Evolutionary conservation across 306 rosid genomes (phyloP), one percentile per base, ranked within the genome.

Genomic region (Quillaja saponaria): DNA sequence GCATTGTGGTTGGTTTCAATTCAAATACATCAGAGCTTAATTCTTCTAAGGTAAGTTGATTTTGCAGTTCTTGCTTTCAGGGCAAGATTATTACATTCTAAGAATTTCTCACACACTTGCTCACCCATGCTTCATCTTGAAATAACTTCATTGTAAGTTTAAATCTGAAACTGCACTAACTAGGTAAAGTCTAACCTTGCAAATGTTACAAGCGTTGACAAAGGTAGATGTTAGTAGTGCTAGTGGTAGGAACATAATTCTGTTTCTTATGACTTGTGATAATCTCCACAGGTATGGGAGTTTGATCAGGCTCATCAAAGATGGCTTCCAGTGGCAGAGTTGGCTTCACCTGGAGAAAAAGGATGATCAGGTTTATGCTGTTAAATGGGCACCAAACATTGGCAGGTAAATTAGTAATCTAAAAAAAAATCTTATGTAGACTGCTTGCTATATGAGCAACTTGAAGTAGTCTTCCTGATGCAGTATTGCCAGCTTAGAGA

Each of bases 321-420:
- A 85, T 89, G 99, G 99, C 90, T 89, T 71, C 99, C 96, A 10
- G 95, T 92, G 61, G 95, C 99, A 45, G 94, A 89, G 76, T 50
- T 92, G 84, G 87, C 83, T n/a, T 66, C 72, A 49, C 74, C 86
- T 21, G 87, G 58, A 52, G 87, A 89, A 52, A 87, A 70, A 69
- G 80, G 84, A n/a, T 35, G 86, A 85, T 78, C 81, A 45, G 76
- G 94, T 92, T 56, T 76, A 84, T 78, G 80, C 83, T 13, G 94
- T 81, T 48, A 84, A 94, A 13, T 92, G 99, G 99, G 96, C 96
- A 33, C 91, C 96, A 61, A 89, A 92, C 66, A 83, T 85, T 83
- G 99, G 99, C 76, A 83, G 99, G 96, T 92, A 34, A 59, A 28
- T 47, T 74, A 14, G 55, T 35, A 59, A 53, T 68, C 2, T 25